Conservation (phyloP, 441 rosid genomes). For the Kokia cookei region DNA sequence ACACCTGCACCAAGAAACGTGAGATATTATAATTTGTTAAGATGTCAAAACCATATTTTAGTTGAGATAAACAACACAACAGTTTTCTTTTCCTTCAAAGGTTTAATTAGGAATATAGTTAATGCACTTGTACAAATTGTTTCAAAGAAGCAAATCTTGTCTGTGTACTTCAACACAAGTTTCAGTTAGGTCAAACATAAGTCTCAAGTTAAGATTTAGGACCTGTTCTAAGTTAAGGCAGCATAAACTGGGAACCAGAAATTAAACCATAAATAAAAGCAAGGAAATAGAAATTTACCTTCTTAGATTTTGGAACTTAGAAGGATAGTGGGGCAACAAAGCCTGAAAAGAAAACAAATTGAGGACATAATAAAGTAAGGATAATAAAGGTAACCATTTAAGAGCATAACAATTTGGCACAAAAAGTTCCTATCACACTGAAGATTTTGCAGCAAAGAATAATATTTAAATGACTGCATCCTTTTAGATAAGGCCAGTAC, state of each 20-base stretch:
- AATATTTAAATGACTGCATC: not conserved
- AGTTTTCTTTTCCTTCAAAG: not conserved
- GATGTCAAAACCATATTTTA: not conserved
- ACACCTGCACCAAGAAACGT: conserved; percentile 57
- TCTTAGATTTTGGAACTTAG: conserved; percentile 61
- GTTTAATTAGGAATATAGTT: not conserved
- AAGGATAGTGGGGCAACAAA: conserved; percentile 56
- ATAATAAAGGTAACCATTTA: not conserved
- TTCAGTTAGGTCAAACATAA: not conserved
- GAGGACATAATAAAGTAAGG: not conserved
- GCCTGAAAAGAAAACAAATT: conserved; percentile 41
- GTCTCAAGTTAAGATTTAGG: not conserved
- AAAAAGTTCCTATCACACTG: not conserved
- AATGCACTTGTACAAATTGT: not conserved
- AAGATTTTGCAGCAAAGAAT: not conserved
- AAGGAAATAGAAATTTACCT: conserved; percentile 31
- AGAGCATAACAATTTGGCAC: not conserved
- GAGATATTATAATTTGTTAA: conserved; percentile 1
- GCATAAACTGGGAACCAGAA: not conserved
- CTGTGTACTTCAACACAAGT: not conserved
- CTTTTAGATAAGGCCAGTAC: not conserved
- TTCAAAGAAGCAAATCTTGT: not conserved
- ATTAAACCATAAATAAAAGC: not conserved
- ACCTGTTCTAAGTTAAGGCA: not conserved
- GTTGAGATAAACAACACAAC: not conserved